Percentiles rank a stretch among this genome's conserved stretches.
phyloP scores from a whole-genome alignment of 495 filamentous ascomycete species.

The Lineolata rhizophorae region DNA sequence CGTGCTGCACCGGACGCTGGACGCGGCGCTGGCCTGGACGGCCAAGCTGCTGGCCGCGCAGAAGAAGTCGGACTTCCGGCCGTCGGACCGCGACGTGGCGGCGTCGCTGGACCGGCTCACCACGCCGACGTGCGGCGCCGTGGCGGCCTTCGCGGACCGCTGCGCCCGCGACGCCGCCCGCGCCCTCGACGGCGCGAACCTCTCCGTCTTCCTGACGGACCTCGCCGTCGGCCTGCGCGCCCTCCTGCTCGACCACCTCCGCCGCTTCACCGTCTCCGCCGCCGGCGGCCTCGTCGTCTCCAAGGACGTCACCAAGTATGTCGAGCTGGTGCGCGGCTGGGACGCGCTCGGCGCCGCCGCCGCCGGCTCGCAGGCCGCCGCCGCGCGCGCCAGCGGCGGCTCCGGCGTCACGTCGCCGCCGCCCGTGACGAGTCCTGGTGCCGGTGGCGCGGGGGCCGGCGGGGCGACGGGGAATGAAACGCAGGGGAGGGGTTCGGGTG shows the following conservation, averaged over 20 bases:
- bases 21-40: slow-evolving; percentile 62
- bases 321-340: slow-evolving; percentile 61
- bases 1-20: slow-evolving; percentile 69
- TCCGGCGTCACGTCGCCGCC: background rate
- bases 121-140: slow-evolving; percentile 62
- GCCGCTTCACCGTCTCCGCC: slow-evolving; percentile 75
- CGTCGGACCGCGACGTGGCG: slow-evolving; percentile 56
- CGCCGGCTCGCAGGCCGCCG: too few species aligned
- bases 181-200: slow-evolving; percentile 52
- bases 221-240: slow-evolving; percentile 56
- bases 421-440: too few species aligned
- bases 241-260: slow-evolving; percentile 78
- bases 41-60: slow-evolving; percentile 52
- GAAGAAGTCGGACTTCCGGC: slow-evolving; percentile 82
- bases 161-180: slow-evolving; percentile 31
- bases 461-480: background rate
- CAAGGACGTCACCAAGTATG: slow-evolving; percentile 87
- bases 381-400: slow-evolving; percentile 24
- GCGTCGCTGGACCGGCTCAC: slow-evolving; percentile 52
- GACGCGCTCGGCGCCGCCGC: too few species aligned
- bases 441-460: too few species aligned
- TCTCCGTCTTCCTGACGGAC: slow-evolving; percentile 60
- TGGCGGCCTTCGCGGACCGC: slow-evolving; percentile 53
- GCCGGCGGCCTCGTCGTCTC: slow-evolving; percentile 86
- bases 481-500: too few species aligned